phyloP scores from a whole-genome alignment of 2,329 filamentous ascomycete species.

The Fusarium buxicola region DNA sequence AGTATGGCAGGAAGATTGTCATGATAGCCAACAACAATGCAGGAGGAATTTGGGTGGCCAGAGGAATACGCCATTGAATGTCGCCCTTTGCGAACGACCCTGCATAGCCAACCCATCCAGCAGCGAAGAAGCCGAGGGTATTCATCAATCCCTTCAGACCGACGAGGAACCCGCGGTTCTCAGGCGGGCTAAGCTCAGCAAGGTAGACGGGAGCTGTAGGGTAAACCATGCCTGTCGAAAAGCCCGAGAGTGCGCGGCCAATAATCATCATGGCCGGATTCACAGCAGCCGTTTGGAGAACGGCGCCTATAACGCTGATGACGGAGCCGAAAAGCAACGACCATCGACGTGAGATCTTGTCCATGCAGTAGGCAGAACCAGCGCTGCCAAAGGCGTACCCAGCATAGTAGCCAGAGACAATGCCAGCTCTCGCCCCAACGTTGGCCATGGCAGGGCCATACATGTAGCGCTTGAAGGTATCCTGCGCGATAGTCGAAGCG shows the following conservation, averaged over 20 bases:
- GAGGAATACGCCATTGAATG: constrained; percentile 51
- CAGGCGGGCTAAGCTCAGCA: constrained; percentile 54
- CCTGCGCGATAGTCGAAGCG: constrained; percentile 18
- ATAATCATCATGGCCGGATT: constrained; percentile 55
- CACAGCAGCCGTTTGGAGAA: constrained; percentile 55
- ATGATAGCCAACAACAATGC: constrained; percentile 40
- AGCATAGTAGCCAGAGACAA: constrained; percentile 25
- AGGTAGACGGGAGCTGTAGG: constrained; percentile 50
- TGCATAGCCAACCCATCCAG: constrained; percentile 41
- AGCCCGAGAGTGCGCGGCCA: constrained; percentile 56
- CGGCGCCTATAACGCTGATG: constrained; percentile 50
- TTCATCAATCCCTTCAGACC: constrained; percentile 51
- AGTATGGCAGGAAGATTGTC: constrained; percentile 42
- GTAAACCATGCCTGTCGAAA: constrained; percentile 52
- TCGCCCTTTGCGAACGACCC: constrained; percentile 49
- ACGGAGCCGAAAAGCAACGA: constrained; percentile 11
- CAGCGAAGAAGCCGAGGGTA: constrained; percentile 29
- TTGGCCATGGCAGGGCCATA: constrained; percentile 17
- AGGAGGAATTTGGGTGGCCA: constrained; percentile 49
- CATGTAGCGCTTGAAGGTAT: constrained; percentile 25
- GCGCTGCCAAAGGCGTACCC: constrained; percentile 21
- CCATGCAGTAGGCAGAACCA: constrained; percentile 19
- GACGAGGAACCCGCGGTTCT: constrained; percentile 57
- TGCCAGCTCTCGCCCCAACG: constrained; percentile 5
- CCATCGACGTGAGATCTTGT: constrained; percentile 24